A percentile compares a stretch with the other conserved stretches of the same genome.
These are phyloP conservation scores for Ophiostoma sp. DNA, from an alignment of 2,329 filamentous ascomycete species.

Conservation along the genomic window DNA sequence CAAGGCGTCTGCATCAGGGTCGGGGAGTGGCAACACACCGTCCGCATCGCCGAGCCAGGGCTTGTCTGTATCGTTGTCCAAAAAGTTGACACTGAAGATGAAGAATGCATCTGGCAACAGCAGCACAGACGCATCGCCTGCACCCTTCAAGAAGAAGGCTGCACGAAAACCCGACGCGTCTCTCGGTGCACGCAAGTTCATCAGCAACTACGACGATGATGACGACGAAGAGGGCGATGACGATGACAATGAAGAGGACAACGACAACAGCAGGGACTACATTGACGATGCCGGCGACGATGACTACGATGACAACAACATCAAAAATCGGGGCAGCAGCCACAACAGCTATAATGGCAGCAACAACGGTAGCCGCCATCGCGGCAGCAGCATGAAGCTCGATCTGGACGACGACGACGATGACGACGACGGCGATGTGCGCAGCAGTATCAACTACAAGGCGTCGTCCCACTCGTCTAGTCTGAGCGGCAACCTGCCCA, in stretches of 20 bases:
- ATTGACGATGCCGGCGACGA: slow-evolving; percentile 15
- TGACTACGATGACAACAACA: slow-evolving; percentile 12
- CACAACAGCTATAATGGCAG: background rate
- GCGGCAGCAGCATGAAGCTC: slow-evolving; percentile 7
- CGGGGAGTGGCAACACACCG: slow-evolving; percentile 18
- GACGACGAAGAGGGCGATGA: slow-evolving; percentile 18
- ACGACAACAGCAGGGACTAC: slow-evolving; percentile 23
- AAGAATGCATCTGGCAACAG: slow-evolving; percentile 42
- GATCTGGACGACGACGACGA: slow-evolving; percentile 10
- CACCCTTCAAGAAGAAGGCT: slow-evolving; percentile 51
- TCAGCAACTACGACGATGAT: slow-evolving; percentile 26
- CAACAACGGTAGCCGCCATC: background rate
- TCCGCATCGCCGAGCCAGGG: slow-evolving; percentile 26
- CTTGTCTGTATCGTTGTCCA: slow-evolving; percentile 22
- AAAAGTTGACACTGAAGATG: slow-evolving; percentile 38
- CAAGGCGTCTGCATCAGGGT: slow-evolving; percentile 35
- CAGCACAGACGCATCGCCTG: slow-evolving; percentile 4
- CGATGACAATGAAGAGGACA: slow-evolving; percentile 23
- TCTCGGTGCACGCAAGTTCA: slow-evolving; percentile 43
- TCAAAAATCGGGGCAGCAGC: background rate
- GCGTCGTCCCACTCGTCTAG: background rate
- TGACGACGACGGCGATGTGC: slow-evolving; percentile 17
- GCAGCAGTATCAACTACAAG: slow-evolving; percentile 23
- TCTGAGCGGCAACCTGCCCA: background rate
- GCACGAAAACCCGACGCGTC: slow-evolving; percentile 44